These are phyloP conservation scores for Aspergillus sp. DNA, from an alignment of 2,329 filamentous ascomycete genomes.

Conservation along the genomic window DNA sequence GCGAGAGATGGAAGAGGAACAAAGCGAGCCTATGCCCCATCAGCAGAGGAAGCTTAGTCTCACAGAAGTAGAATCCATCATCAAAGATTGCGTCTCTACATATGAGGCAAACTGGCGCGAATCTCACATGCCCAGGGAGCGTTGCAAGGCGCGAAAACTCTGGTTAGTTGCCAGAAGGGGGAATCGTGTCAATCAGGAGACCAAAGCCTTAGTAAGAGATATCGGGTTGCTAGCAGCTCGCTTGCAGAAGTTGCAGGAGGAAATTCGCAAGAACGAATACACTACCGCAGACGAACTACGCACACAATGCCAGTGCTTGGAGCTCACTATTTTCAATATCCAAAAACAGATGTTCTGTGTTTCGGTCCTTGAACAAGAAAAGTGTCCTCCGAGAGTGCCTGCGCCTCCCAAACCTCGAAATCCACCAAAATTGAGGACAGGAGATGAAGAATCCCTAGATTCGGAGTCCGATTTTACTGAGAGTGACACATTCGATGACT, in stretches of 20 bases:
- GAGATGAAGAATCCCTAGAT: constrained; percentile 36
- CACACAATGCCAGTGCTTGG: constrained; percentile 59
- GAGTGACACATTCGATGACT: constrained; percentile 26
- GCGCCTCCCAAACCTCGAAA: constrained; percentile 14
- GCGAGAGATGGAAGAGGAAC: constrained; percentile 62
- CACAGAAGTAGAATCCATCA: constrained; percentile 52
- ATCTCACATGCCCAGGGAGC: constrained; percentile 56
- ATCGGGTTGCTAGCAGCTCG: constrained; percentile 51
- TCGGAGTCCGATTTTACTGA: constrained; percentile 27
- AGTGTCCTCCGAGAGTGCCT: constrained; percentile 29
- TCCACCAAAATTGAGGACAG: constrained; percentile 1
- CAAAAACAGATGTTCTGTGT: constrained; percentile 47
- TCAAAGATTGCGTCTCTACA: constrained; percentile 56
- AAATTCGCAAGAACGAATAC: constrained; percentile 56
- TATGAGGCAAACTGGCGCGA: constrained; percentile 58
- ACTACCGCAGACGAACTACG: constrained; percentile 54
- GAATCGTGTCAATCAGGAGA: constrained; percentile 41
- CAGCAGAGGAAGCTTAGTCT: constrained; percentile 37
- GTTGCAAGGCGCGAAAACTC: constrained; percentile 57
- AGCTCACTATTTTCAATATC: constrained; percentile 64
- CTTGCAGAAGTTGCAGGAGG: constrained; percentile 55
- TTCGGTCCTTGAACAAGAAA: constrained; percentile 38
- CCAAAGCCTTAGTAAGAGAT: constrained; percentile 45
- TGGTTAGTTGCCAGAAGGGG: constrained; percentile 60
- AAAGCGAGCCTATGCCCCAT: constrained; percentile 16